Evolutionary conservation across 345 rosid genomes (phyloP), one percentile per base, ranked within the genome.

Genomic region (Bruguiera sexangula): DNA sequence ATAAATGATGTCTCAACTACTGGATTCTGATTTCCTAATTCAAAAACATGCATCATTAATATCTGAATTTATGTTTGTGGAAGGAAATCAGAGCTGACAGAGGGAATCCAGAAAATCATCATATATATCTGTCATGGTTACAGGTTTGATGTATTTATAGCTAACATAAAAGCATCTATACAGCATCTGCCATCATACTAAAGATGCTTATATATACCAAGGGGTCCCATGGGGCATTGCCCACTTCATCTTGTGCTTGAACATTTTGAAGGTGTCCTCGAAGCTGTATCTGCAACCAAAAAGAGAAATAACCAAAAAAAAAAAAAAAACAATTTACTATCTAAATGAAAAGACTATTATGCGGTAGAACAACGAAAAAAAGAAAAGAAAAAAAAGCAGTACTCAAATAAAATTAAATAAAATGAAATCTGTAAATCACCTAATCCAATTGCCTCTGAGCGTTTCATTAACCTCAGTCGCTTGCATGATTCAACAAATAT

Each of bases 401-500:
- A 43, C 18, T 15, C 19, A 43, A 13, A 43, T 43, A 15, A 43
- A 43, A 43, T 43, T 43, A n/a, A 39, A 22, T 20, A 52, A 19
- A 54, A 37, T 2, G 22, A 63, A 55, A 51, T 18, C 32, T 13
- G 5, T 21, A 32, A 30, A 46, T 67, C 61, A 70, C 86, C 83
- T 70, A 82, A 75, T 55, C 83, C 87, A 59, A 65, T 73, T 72
- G 85, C 83, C 24, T 89, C 83, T 13, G 87, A 75, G 81, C 83
- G 70, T 70, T 84, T 89, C 90, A 85, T 84, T 55, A 87, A 73
- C 82, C 92, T 80, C 43, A 89, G 36, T 60, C 92, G 77, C 78
- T 86, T 86, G 83, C 90, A 89, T 60, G 90, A 79, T 68, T 81
- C 89, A 60, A 82, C 77, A 55, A 89, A 89, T 86, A 87, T 80